phyloP scores from a whole-genome alignment of 352 stramenopile species.

The Phytophthora parvispora region DNA sequence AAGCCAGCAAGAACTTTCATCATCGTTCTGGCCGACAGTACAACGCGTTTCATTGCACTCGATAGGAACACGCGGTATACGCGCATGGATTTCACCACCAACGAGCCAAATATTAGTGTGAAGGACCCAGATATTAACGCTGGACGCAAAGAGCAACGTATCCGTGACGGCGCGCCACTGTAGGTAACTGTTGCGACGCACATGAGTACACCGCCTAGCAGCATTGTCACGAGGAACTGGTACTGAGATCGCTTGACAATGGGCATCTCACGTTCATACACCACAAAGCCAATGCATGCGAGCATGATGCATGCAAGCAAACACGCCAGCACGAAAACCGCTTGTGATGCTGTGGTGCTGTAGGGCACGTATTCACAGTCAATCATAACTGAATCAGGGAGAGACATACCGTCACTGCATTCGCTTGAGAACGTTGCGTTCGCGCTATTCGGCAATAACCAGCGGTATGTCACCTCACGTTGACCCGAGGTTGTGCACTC shows the following conservation, averaged over 20 bases:
- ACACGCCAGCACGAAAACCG: slow-evolving; percentile 23
- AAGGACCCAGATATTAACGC: slow-evolving; percentile 46
- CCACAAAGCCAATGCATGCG: slow-evolving; percentile 38
- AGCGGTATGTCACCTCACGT: slow-evolving; percentile 39
- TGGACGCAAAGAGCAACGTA: slow-evolving; percentile 46
- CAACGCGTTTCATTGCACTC: slow-evolving; percentile 49
- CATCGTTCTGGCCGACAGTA: slow-evolving; percentile 49
- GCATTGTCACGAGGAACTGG: slow-evolving; percentile 64
- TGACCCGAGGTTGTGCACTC: slow-evolving; percentile 31
- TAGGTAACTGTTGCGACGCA: slow-evolving; percentile 49
- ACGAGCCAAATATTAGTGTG: slow-evolving; percentile 61
- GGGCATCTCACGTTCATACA: slow-evolving; percentile 42
- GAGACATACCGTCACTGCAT: slow-evolving; percentile 32
- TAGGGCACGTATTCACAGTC: slow-evolving; percentile 58
- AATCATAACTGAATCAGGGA: slow-evolving; percentile 36
- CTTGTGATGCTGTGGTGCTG: slow-evolving; percentile 22
- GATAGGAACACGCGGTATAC: slow-evolving; percentile 64
- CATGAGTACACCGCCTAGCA: slow-evolving; percentile 63
- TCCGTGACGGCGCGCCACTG: slow-evolving; percentile 45
- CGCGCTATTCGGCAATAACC: slow-evolving; percentile 33
- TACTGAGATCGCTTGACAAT: slow-evolving; percentile 80
- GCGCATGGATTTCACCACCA: slow-evolving; percentile 62
- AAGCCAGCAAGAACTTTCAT: slow-evolving; percentile 51
- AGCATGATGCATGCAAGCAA: slow-evolving; percentile 37
- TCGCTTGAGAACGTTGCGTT: slow-evolving; percentile 45